These are phyloP conservation scores for Agrocybe pediades DNA, from an alignment of 768 basidiomycete genomes.

Conservation along the genomic window DNA sequence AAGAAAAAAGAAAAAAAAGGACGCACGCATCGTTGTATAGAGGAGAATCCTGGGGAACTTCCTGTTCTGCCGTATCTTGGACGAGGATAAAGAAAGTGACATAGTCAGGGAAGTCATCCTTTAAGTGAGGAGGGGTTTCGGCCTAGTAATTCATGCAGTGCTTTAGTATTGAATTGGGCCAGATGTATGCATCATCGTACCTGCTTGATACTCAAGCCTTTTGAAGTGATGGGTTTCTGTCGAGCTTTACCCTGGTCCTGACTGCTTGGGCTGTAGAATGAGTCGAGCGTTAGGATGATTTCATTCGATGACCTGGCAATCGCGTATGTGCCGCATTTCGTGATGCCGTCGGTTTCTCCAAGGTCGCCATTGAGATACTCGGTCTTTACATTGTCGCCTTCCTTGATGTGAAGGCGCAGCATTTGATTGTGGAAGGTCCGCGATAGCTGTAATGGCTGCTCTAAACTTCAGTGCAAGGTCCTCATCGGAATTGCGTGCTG, in stretches of 20 bases:
- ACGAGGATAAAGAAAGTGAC: background rate
- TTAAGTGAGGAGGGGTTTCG: background rate
- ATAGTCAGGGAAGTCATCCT: conserved; percentile 1
- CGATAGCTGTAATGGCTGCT: background rate
- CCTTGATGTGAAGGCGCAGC: background rate
- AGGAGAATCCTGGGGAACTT: background rate
- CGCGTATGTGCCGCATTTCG: background rate
- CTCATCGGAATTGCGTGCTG: background rate
- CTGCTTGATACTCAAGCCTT: background rate
- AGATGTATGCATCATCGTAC: background rate
- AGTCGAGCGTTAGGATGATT: background rate
- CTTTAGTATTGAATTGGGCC: no score
- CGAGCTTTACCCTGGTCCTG: background rate
- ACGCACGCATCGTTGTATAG: background rate
- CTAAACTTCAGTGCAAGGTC: background rate
- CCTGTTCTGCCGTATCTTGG: background rate
- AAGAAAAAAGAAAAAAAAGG: background rate
- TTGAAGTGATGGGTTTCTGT: background rate
- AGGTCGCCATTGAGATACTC: background rate
- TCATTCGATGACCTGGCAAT: background rate
- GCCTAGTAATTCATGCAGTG: background rate
- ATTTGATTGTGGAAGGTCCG: background rate
- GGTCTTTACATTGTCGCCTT: background rate
- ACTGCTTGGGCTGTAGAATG: background rate
- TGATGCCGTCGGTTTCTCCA: background rate